These are phyloP conservation scores for Strigomonas galati DNA, from an alignment of 208 protist species.

Conservation along the genomic window DNA sequence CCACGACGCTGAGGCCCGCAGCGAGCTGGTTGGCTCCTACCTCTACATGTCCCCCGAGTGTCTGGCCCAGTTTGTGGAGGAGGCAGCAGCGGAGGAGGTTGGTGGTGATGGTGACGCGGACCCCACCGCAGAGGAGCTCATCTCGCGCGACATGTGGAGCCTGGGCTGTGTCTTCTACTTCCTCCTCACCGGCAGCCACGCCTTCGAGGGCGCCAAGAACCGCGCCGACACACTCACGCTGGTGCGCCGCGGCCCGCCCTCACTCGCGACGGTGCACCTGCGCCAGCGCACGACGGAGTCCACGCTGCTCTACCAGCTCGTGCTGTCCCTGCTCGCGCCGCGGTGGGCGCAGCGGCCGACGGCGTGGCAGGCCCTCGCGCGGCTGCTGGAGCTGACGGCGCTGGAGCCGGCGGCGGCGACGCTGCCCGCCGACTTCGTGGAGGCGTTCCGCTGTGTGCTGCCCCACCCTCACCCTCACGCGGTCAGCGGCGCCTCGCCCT, in stretches of 20 bases:
- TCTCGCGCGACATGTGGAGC: conserved; percentile 1
- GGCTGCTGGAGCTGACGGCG: neutral
- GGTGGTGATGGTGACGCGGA: too few species aligned
- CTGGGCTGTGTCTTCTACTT: conserved; percentile 7
- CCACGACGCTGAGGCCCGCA: neutral
- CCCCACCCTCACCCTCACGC: neutral
- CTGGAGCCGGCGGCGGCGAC: neutral
- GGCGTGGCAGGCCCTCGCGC: neutral
- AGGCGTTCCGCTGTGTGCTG: neutral
- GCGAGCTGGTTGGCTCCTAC: neutral
- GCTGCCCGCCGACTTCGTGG: neutral
- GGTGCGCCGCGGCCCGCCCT: too few species aligned
- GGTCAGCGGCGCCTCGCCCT: too few species aligned
- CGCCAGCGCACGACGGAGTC: neutral
- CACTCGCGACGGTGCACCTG: conserved; percentile 1
- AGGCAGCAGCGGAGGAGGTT: neutral
- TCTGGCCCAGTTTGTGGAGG: neutral
- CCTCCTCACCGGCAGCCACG: conserved; percentile 6
- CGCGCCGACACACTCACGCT: too few species aligned
- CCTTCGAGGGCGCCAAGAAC: too few species aligned
- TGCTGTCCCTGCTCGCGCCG: neutral
- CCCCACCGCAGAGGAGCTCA: neutral
- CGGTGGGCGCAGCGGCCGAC: neutral
- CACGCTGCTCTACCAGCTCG: neutral
- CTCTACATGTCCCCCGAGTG: conserved; percentile 1